Conservation (phyloP, 192 early-diverging fungal species). For the Coemansia sp. region DNA sequence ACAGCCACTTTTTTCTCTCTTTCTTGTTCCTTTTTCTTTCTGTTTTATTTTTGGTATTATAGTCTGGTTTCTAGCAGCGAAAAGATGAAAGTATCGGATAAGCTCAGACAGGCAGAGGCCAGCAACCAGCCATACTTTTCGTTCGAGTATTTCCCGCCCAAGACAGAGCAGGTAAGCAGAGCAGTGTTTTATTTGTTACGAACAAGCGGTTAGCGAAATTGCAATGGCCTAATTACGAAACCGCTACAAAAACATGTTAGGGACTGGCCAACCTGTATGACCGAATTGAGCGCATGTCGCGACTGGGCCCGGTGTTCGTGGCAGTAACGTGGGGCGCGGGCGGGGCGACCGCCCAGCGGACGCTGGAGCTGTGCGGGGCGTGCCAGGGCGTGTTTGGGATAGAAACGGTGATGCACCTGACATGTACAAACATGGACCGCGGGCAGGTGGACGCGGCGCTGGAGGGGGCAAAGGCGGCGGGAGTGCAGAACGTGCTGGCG, state of each 20-base stretch:
- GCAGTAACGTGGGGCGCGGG: constrained; percentile 99
- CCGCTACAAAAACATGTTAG: constrained; percentile 27
- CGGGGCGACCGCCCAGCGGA: constrained; percentile 85
- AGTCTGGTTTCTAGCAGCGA: neutral
- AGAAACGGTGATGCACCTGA: constrained; percentile 94
- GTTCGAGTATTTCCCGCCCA: constrained; percentile 99
- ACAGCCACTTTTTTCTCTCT: constrained; percentile 2
- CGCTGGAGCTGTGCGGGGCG: constrained; percentile 78
- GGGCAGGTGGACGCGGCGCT: constrained; percentile 84
- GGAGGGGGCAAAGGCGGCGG: constrained; percentile 75
- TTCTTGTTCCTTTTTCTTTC: neutral
- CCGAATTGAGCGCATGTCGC: constrained; percentile 92
- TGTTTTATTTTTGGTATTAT: neutral
- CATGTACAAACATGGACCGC: constrained; percentile 96
- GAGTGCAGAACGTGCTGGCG: constrained; percentile 93
- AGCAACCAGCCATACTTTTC: constrained; percentile 66
- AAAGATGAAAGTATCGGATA: constrained; percentile 69
- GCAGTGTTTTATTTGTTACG: neutral
- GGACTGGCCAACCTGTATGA: constrained; percentile 91
- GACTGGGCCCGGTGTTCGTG: constrained; percentile 88
- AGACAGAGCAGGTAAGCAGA: constrained; percentile 73
- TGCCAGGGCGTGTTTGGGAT: constrained; percentile 90
- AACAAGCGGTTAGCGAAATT: too few species aligned
- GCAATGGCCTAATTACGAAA: neutral
- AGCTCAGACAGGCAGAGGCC: constrained; percentile 58